Conservation (phyloP, 1,284 basidiomycete species). For the Sparassis latifolia region DNA sequence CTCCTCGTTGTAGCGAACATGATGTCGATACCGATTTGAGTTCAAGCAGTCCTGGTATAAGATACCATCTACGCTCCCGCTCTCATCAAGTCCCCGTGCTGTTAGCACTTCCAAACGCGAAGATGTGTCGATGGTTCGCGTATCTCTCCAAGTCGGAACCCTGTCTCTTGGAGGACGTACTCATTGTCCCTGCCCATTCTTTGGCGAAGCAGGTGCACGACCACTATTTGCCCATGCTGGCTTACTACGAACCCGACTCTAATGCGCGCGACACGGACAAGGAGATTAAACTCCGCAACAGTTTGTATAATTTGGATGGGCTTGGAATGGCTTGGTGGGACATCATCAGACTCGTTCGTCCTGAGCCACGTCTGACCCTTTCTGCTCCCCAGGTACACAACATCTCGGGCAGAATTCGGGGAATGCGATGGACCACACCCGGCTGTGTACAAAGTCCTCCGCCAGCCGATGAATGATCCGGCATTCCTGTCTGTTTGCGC, state of each 20-base stretch:
- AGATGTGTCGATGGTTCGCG: no score
- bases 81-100: no score
- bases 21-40: no score
- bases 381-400: constrained; percentile 19
- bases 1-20: no score
- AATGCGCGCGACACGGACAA: constrained; percentile 12
- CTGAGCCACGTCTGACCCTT: neutral
- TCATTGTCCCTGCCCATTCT: constrained; percentile 27
- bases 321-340: constrained; percentile 21
- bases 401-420: constrained; percentile 21
- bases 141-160: constrained; percentile 16
- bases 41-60: no score
- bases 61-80: no score
- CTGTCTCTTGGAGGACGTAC: constrained; percentile 30
- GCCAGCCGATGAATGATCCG: constrained; percentile 28
- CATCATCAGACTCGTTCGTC: constrained; percentile 5
- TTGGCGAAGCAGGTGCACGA: constrained; percentile 31
- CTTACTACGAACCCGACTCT: constrained; percentile 20
- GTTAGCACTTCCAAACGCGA: no score
- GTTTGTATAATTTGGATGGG: constrained; percentile 26
- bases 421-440: constrained; percentile 24
- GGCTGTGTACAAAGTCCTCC: constrained; percentile 27
- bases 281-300: constrained; percentile 24
- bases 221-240: constrained; percentile 28
- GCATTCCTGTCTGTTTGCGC: constrained; percentile 27